Conservation (phyloP, 2,329 filamentous ascomycete genomes). For the Aspergillus alliaceus region DNA sequence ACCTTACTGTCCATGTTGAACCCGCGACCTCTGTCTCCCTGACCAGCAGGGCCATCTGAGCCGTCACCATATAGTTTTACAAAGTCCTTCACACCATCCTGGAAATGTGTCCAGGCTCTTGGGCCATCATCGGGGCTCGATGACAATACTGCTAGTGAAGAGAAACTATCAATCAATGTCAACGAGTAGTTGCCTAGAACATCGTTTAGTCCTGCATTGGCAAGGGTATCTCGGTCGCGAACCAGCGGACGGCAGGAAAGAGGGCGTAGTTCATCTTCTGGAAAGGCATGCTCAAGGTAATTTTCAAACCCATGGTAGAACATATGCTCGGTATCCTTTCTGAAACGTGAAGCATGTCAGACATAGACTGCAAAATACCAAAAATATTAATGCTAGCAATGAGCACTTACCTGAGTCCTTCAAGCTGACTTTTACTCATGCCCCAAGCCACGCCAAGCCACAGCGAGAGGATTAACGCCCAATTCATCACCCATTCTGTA, state of each 20-base stretch:
- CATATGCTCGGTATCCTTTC: slow-evolving; percentile 62
- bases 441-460: slow-evolving; percentile 35
- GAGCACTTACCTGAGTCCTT: slow-evolving; percentile 34
- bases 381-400: neutral
- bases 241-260: slow-evolving; percentile 81
- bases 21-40: slow-evolving; percentile 71
- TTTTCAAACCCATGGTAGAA: slow-evolving; percentile 97
- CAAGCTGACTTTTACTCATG: slow-evolving; percentile 37
- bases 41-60: slow-evolving; percentile 63
- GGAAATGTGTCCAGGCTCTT: slow-evolving; percentile 72
- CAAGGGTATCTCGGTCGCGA: slow-evolving; percentile 75
- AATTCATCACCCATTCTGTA: slow-evolving; percentile 34
- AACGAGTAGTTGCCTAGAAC: slow-evolving; percentile 96
- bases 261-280: slow-evolving; percentile 91
- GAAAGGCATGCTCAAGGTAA: slow-evolving; percentile 92
- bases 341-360: slow-evolving; percentile 10
- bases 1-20: slow-evolving; percentile 98
- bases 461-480: slow-evolving; percentile 34
- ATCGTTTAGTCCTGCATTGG: slow-evolving; percentile 86
- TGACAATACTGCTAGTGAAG: slow-evolving; percentile 87
- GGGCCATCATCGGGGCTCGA: slow-evolving; percentile 58
- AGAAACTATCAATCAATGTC: slow-evolving; percentile 91
- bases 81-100: slow-evolving; percentile 72
- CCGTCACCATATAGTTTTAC: slow-evolving; percentile 88
- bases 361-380: neutral